A percentile compares a stretch with the other conserved stretches of the same genome.
phyloP scores from a whole-genome alignment of 306 rosid species.

The Acacia crassicarpa region DNA sequence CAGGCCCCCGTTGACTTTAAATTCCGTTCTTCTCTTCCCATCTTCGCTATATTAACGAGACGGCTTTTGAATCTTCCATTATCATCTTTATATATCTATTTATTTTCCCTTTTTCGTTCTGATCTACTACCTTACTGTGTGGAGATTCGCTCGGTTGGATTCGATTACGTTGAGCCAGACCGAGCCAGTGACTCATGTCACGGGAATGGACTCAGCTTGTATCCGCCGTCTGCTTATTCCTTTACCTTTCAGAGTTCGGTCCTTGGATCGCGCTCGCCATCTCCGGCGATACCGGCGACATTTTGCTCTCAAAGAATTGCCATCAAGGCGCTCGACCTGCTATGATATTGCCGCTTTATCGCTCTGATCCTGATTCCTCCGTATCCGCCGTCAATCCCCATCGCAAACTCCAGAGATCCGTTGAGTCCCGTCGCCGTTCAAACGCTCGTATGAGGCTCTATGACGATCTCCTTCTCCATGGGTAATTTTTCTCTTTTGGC shows the following conservation, averaged over 20 bases:
- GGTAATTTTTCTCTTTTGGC: constrained; percentile 41
- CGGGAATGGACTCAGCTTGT: constrained; percentile 35
- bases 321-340: constrained; percentile 49
- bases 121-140: constrained; percentile 29
- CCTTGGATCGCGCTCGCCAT: constrained; percentile 5
- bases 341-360: constrained; percentile 77
- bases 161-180: constrained; percentile 21
- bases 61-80: neutral
- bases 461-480: constrained; percentile 92
- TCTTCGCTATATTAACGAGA: neutral
- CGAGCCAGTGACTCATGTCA: constrained; percentile 51
- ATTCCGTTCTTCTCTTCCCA: constrained; percentile 17
- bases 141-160: constrained; percentile 30
- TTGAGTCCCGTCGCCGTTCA: constrained; percentile 49
- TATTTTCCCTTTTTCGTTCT: constrained; percentile 18
- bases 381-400: constrained; percentile 41
- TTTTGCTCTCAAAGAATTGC: constrained; percentile 34
- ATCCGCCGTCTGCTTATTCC: constrained; percentile 23
- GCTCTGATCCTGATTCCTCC: constrained; percentile 51
- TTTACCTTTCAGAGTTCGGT: constrained; percentile 7
- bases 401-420: constrained; percentile 73
- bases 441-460: constrained; percentile 92
- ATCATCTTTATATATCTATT: neutral
- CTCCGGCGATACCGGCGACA: constrained; percentile 35
- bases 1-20: neutral